phyloP scores from a whole-genome alignment of 257 asterid genomes.

The Solanum sejunctum region DNA sequence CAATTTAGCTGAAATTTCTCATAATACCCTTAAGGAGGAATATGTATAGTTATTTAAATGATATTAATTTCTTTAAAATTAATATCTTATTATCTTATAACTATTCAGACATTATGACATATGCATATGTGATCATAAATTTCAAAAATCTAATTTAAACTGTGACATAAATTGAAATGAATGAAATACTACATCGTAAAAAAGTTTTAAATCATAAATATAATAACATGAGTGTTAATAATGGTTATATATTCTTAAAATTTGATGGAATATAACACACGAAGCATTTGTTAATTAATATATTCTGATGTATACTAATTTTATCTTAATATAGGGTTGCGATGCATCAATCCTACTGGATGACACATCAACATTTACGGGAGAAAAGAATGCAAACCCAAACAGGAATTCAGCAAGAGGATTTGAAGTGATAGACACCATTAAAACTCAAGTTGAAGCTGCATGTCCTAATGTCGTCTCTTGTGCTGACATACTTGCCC shows the following conservation, averaged over 20 bases:
- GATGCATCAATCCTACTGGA: slow-evolving; percentile 33
- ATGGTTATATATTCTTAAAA: not conserved
- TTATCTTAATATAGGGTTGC: slow-evolving; percentile 19
- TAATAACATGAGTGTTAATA: not conserved
- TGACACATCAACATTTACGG: slow-evolving; percentile 23
- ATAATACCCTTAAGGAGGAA: not conserved
- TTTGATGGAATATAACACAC: not conserved
- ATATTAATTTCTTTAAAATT: not conserved
- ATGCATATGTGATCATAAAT: not conserved
- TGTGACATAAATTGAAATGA: too few species aligned
- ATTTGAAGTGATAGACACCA: slow-evolving; percentile 28
- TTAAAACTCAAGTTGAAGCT: slow-evolving; percentile 37
- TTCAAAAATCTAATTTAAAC: not conserved
- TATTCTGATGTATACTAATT: not conserved
- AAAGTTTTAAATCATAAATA: too few species aligned
- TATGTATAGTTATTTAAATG: not conserved
- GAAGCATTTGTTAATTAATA: not conserved
- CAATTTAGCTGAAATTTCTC: not conserved
- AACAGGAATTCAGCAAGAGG: slow-evolving; percentile 34
- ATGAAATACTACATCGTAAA: too few species aligned
- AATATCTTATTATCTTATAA: too few species aligned
- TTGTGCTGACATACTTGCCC: slow-evolving; percentile 44
- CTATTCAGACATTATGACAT: not conserved
- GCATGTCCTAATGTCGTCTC: slow-evolving; percentile 29
- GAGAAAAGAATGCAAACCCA: slow-evolving; percentile 42